Percentiles rank a stretch among this genome's conserved stretches.
These are phyloP conservation scores for Aspergillus affinis DNA, from an alignment of 495 filamentous ascomycete species.

Conservation along the genomic window DNA sequence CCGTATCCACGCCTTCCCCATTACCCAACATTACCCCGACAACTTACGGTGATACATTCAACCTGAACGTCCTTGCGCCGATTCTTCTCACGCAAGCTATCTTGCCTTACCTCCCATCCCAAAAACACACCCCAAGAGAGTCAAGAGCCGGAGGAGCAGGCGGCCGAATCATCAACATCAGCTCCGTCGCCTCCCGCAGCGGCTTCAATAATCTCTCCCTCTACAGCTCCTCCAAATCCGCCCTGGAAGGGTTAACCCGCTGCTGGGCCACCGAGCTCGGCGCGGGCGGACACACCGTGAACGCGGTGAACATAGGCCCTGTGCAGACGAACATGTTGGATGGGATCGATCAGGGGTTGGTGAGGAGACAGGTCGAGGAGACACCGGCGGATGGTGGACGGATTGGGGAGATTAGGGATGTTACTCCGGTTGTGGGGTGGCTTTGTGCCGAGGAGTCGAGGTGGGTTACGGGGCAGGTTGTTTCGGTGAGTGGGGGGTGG, in stretches of 20 bases:
- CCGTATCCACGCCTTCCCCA: constrained; percentile 1
- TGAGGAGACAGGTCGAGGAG: constrained; percentile 34
- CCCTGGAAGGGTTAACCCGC: constrained; percentile 45
- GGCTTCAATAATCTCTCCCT: constrained; percentile 36
- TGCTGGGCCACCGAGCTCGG: constrained; percentile 46
- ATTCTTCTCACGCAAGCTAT: constrained; percentile 43
- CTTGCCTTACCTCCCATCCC: constrained; percentile 43
- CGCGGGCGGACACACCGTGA: constrained; percentile 40
- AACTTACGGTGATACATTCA: constrained; percentile 2
- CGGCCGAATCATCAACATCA: constrained; percentile 57
- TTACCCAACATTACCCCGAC: constrained; percentile 2
- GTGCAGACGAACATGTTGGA: constrained; percentile 40
- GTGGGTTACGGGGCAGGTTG: constrained; percentile 61
- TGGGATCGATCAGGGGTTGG: constrained; percentile 30
- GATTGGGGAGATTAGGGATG: constrained; percentile 56
- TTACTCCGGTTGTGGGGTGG: constrained; percentile 55
- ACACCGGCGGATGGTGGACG: constrained; percentile 43
- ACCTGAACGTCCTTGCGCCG: constrained; percentile 38
- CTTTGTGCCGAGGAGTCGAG: constrained; percentile 45
- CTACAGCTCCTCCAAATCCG: constrained; percentile 49
- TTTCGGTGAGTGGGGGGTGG: constrained; percentile 56
- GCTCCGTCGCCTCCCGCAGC: constrained; percentile 43
- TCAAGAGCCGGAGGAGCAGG: too few species aligned
- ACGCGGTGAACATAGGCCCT: constrained; percentile 43
- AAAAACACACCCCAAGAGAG: too few species aligned